These are phyloP conservation scores for Fusarium proliferatum DNA, from an alignment of 2,329 filamentous ascomycete genomes.

Conservation along the genomic window DNA sequence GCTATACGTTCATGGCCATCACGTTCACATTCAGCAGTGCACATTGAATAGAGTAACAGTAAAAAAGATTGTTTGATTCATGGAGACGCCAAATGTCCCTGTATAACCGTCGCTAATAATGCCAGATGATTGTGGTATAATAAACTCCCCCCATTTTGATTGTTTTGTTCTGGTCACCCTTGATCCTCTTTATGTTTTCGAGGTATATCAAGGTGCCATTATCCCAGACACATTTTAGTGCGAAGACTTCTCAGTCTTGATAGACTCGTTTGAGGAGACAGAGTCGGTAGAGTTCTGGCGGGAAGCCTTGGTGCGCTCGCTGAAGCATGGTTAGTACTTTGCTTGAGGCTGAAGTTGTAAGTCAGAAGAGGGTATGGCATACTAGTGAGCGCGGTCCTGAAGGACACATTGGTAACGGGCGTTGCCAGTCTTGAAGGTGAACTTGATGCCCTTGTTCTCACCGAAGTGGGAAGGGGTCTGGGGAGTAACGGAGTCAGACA, in stretches of 20 bases:
- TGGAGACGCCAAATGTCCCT: slow-evolving; percentile 32
- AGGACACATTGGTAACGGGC: slow-evolving; percentile 54
- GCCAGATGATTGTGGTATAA: slow-evolving; percentile 36
- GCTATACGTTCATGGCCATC: neutral
- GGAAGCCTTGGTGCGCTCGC: slow-evolving; percentile 55
- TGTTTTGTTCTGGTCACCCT: slow-evolving; percentile 1
- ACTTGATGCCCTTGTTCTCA: slow-evolving; percentile 57
- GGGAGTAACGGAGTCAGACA: slow-evolving; percentile 36
- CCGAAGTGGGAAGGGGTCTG: slow-evolving; percentile 45
- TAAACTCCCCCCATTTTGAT: slow-evolving; percentile 26
- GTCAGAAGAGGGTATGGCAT: slow-evolving; percentile 38
- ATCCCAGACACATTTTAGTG: slow-evolving; percentile 30
- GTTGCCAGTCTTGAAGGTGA: slow-evolving; percentile 59
- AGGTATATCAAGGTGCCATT: slow-evolving; percentile 6
- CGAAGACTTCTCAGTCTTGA: slow-evolving; percentile 39
- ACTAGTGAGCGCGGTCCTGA: slow-evolving; percentile 59
- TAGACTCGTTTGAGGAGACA: slow-evolving; percentile 47
- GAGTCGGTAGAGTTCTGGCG: slow-evolving; percentile 53
- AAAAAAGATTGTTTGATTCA: slow-evolving; percentile 36
- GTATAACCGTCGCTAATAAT: slow-evolving; percentile 44
- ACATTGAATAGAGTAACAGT: slow-evolving; percentile 4
- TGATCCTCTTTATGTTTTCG: neutral
- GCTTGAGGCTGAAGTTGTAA: neutral
- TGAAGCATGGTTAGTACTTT: slow-evolving; percentile 39
- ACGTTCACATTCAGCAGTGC: neutral